These are phyloP conservation scores for Candida sp. DNA, from an alignment of 1,139 yeast genomes.

Conservation along the genomic window DNA sequence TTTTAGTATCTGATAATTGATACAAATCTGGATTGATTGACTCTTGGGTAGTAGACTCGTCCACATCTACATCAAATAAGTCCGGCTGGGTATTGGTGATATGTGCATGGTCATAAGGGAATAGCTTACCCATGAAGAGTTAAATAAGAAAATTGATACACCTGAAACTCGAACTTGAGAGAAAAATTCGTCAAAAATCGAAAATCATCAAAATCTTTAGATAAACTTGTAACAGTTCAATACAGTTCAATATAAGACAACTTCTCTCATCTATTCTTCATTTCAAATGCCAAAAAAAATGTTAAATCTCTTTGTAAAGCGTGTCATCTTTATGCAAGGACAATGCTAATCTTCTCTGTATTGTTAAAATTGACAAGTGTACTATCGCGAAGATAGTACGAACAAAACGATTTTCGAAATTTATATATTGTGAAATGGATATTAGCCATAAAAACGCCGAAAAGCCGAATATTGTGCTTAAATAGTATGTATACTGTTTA, in stretches of 20 bases:
- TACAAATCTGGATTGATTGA: conserved; percentile 14
- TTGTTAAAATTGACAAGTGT: conserved; percentile 68
- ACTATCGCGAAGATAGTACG: conserved; percentile 48
- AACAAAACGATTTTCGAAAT: conserved; percentile 7
- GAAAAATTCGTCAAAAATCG: background rate
- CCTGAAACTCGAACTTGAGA: background rate
- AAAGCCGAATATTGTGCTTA: background rate
- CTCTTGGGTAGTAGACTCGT: background rate
- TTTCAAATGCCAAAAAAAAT: conserved; percentile 58
- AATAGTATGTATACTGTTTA: background rate
- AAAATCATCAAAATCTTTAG: too few species aligned
- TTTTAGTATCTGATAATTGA: conserved; percentile 27
- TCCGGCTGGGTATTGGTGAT: background rate
- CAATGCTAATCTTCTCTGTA: conserved; percentile 99
- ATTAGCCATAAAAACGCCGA: background rate
- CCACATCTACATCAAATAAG: background rate
- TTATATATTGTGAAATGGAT: background rate
- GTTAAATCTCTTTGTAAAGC: conserved; percentile 94
- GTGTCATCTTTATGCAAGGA: conserved; percentile 99
- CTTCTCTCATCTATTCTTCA: too few species aligned
- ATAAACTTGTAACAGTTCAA: too few species aligned
- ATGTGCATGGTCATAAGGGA: conserved; percentile 1
- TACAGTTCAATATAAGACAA: too few species aligned
- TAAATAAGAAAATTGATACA: background rate
- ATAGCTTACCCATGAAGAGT: conserved; percentile 1